Base-by-base conservation (phyloP, 73 alveolate genomes). In the Blepharisma japonicum region DNA sequence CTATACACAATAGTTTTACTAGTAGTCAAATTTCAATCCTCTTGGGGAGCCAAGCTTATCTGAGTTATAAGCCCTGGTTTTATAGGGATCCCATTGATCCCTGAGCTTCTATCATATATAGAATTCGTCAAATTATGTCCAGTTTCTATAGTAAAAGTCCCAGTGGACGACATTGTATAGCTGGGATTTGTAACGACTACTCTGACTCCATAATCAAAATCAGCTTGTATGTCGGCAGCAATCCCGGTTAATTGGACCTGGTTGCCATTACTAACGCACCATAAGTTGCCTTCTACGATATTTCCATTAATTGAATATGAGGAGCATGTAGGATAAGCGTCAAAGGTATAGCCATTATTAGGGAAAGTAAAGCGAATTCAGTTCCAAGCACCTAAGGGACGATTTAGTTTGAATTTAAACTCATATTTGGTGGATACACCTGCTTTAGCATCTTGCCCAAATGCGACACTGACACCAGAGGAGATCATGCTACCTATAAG, bases 291-390 rank as follows among this genome's bases (percentile, higher is more conserved):
- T 38, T 42, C 38, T 25, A 79, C 51, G 2, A 46, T 25, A 79
- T 68, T 61, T 6, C 83, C 86, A 51, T 79, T 61, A 2, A 79
- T n/a, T 3, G 39, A 39, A 42, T 49, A 70, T n/a, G 83, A 42
- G 7, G 71, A 45, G 71, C 80, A 68, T 6, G 82, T 47, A 21
- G 80, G 86, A 56, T 83, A 66, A 27, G 84, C 55, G 11, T 46
- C 66, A 6, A 82, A 68, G 9, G 46, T 38, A 46, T 71, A 81
- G 18, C 80, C 76, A 42, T 56, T 20, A 46, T 77, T 81, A 45
- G 89, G 89, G 71, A 77, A 46, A 4, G 89, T 85, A 7, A 85
- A 80, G 53, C 55, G 53, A 7, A 85, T 14, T 23, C 76, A 85
- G 55, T 66, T 56, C 39, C 81, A 81, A 6, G 78, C 45, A 4